Conservation (phyloP, 2,329 filamentous ascomycete genomes). For the Alternaria ventricosa region DNA sequence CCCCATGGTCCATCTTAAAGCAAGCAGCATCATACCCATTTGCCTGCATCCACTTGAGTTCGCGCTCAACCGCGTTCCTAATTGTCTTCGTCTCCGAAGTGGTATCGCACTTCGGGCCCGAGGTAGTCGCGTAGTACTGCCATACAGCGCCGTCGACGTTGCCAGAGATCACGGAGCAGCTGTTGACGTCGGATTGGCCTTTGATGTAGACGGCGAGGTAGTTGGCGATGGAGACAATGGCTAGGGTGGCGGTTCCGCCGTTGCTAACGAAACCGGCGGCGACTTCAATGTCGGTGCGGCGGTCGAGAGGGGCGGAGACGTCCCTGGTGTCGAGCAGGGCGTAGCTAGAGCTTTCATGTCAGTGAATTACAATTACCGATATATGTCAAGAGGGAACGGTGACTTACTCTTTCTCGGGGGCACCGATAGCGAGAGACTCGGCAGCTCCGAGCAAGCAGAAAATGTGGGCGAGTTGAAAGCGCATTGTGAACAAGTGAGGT, state of each 20-base stretch:
- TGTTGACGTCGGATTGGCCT: background rate
- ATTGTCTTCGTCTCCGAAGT: background rate
- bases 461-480: background rate
- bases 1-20: background rate
- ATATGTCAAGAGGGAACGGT: background rate
- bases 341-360: background rate
- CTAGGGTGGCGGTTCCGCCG: background rate
- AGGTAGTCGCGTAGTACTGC: background rate
- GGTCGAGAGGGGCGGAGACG: background rate
- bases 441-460: background rate
- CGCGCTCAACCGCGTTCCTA: background rate
- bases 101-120: background rate
- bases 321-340: background rate
- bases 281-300: background rate
- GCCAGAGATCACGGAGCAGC: background rate
- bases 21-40: background rate
- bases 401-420: background rate
- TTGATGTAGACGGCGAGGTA: background rate
- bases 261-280: background rate
- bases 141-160: background rate
- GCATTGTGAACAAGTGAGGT: background rate
- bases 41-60: background rate
- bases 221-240: background rate
- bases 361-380: background rate
- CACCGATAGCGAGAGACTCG: background rate